Evolutionary conservation across 257 asterid genomes (phyloP), one percentile per base, ranked within the genome.

Genomic region (Solanum lignicaule): DNA sequence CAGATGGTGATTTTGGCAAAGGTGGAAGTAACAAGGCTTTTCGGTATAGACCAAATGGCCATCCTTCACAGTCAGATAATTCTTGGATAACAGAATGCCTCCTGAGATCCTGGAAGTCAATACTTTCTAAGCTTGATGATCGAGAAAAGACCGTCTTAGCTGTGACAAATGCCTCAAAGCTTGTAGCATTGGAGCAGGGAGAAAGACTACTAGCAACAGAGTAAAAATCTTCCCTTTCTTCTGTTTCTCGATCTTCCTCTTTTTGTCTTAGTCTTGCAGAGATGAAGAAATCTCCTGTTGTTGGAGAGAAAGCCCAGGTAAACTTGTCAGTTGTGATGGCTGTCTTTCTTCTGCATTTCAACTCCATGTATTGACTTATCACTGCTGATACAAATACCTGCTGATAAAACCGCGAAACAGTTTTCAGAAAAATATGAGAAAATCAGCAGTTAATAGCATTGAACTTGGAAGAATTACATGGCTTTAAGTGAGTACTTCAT

Each of bases 21-120:
- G 99, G 99, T 66, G 99, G 99, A 86, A 93, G 94, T 91, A 96
- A 52, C 88, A 96, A 78, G 13, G 93, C 92, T 90, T 90, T 93
- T 89, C 93, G 91, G 92, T 93, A 93, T 76, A 96, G 95, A 16
- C 98, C 99, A 88, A 96, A 94, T 3, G 99, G 98, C 99, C 98
- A 95, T 78, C 99, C 98, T 87, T 95, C 89, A 84, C 93, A 93
- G 33, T 90, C 92, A 33, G 90, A 41, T 9, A 94, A 81, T 89
- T 93, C 96, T 76, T 90, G 85, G 25, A 94, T 85, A 20, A 94
- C 68, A 11, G 94, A 91, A 82, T 87, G 85, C 85, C 87, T 87
- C 58, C 87, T 62, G 41, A 79, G 79, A 41, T 91, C 93, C 23
- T 76, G 92, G 83, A 90, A 89, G 58, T 94, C 96, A 23, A 92